Evolutionary conservation across 2,329 filamentous ascomycete species (phyloP).

Genomic region (Botrytis aclada): DNA sequence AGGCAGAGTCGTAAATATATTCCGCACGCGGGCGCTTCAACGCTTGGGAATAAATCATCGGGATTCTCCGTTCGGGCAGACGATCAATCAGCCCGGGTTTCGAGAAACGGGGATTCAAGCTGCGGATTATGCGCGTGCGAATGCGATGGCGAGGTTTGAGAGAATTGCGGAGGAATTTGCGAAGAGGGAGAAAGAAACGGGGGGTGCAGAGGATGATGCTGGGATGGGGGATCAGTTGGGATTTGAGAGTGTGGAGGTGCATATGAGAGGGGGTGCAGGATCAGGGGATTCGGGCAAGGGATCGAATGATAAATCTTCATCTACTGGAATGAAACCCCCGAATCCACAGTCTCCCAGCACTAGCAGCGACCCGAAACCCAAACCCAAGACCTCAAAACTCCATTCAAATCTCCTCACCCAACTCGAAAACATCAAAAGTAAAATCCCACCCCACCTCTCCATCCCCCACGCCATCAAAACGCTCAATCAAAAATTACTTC

Average conservation of each 20-base stretch:
- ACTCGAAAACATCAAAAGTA: background rate
- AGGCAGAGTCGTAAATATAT: background rate
- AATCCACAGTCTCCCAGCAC: too few species aligned
- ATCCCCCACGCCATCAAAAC: background rate
- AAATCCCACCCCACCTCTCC: background rate
- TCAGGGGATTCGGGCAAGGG: background rate
- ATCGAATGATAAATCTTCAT: background rate
- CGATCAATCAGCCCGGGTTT: background rate
- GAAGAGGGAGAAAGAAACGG: background rate
- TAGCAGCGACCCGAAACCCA: background rate
- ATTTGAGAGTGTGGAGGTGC: background rate
- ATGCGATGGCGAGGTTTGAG: background rate
- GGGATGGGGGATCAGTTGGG: rapidly evolving
- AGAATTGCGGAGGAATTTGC: background rate
- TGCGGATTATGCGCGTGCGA: background rate
- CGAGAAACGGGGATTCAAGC: background rate
- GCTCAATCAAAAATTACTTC: background rate
- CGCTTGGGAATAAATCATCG: background rate
- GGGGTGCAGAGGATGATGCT: background rate
- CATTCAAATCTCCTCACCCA: background rate
- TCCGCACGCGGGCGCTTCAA: background rate
- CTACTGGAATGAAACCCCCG: rapidly evolving
- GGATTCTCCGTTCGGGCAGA: background rate
- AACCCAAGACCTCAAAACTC: background rate
- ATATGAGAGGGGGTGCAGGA: background rate